Evolutionary conservation across 1,284 basidiomycete species (phyloP), one percentile per base, ranked within the genome.

Genomic region (Fomitopsis pinicola): DNA sequence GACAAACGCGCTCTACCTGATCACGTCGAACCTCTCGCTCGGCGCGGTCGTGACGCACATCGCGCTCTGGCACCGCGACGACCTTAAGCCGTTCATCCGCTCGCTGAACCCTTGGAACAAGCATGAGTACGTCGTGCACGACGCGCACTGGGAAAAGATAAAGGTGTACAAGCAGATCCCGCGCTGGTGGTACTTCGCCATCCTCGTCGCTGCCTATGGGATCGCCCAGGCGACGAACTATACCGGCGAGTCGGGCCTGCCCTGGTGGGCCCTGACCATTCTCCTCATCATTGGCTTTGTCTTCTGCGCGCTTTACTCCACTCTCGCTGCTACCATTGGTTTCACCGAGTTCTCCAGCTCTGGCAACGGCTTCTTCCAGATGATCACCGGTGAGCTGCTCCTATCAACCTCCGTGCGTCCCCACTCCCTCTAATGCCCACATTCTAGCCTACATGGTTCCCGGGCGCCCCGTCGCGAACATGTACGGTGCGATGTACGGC

Each of bases 101-200:
- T 66, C 70, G 28, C 67, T 73, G 58, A 72, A 72, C 64, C 72
- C 72, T 3, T 71, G 71, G 72, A 69, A 71, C 68, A 67, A 66
- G 62, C 62, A 61, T 1, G 63, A 62, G 1, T 57, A 68, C 19
- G 61, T 63, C 10, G 62, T 73, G 5, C 66, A 73, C 63, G 71
- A 73, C 53, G 62, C 60, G 50, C 82, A 84, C 69, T 76, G 78
- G 36, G 74, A 77, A 63, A 83, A 85, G 73, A 86, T 87, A 83
- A 82, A 83, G 73, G 70, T 77, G 10, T 87, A 87, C 73, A 74
- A 75, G 55, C 82, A 82, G 62, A 83, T 85, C 3, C 85, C 84
- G 2, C 80, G 80, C 73, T 86, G 81, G 80, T 87, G 86, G 84
- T 88, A 85, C 72, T 68, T 79, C 28, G 64, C 73, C 17, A 73